Conservation (phyloP, 164 flowering plant species). For the Euptelea pleiosperma region DNA sequence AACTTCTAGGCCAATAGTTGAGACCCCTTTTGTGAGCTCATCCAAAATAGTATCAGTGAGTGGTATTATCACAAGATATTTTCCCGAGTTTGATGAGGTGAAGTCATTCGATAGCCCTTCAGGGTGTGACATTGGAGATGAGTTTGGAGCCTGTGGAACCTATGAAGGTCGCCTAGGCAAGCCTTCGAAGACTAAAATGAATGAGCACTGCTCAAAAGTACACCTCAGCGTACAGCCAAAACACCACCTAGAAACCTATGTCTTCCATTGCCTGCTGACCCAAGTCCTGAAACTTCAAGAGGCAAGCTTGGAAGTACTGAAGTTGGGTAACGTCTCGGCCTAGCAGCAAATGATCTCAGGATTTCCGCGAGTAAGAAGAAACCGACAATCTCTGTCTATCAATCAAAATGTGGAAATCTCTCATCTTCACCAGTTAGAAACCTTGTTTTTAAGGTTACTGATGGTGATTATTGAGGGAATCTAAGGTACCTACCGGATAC, state of each 20-base stretch:
- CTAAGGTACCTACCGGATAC: too few relatives aligned
- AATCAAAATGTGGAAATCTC: slow-evolving; percentile 12
- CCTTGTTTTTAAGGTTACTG: slow-evolving; percentile 40
- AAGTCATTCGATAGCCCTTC: slow-evolving; percentile 12
- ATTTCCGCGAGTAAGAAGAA: slow-evolving; percentile 23
- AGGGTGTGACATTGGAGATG: slow-evolving; percentile 2
- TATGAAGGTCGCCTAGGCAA: neutral
- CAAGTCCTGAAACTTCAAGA: slow-evolving; percentile 12
- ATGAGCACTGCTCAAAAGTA: slow-evolving; percentile 7
- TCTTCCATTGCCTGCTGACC: neutral
- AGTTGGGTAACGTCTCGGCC: slow-evolving; percentile 45
- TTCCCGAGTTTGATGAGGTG: slow-evolving; percentile 26
- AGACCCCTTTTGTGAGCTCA: slow-evolving; percentile 16
- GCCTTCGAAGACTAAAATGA: slow-evolving; percentile 10
- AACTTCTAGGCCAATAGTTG: neutral
- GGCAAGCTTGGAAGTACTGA: slow-evolving; percentile 20
- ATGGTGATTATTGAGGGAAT: slow-evolving; percentile 28
- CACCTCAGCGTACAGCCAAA: slow-evolving; percentile 13
- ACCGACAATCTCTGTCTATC: slow-evolving; percentile 18
- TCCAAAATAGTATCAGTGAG: slow-evolving; percentile 39
- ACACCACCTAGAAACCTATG: slow-evolving; percentile 12
- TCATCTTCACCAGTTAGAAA: slow-evolving; percentile 16
- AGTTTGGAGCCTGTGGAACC: neutral
- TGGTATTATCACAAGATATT: slow-evolving; percentile 44
- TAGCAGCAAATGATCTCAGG: slow-evolving; percentile 40